A percentile compares a stretch with the other conserved stretches of the same genome.
Evolutionary conservation across 129 eudicot species (phyloP).

Genomic region (Flaveria trinervia): DNA sequence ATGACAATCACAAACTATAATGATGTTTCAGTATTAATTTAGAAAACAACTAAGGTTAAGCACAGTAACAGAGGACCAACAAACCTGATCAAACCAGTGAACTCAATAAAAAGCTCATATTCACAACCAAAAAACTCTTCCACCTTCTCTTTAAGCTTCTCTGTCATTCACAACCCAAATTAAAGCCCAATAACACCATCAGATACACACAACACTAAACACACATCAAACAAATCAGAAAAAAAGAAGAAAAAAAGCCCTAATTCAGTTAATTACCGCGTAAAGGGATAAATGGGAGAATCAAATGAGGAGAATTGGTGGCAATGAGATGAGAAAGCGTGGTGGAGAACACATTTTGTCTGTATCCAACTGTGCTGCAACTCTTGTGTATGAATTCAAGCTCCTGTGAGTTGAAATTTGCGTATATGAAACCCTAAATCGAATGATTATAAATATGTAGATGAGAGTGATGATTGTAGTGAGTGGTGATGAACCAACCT

Average conservation of each 20-base stretch:
- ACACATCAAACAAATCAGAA: background rate
- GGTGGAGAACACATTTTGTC: conserved; percentile 83
- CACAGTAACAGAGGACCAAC: conserved; percentile 15
- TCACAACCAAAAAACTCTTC: conserved; percentile 85
- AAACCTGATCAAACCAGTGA: conserved; percentile 93
- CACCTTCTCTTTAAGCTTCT: conserved; percentile 73
- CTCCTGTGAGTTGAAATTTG: conserved; percentile 45
- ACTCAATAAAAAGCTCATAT: conserved; percentile 77
- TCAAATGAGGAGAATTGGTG: conserved; percentile 74
- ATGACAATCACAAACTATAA: no score
- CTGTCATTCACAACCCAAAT: conserved; percentile 38
- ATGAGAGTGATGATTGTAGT: background rate
- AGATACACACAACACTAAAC: background rate
- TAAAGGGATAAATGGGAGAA: conserved; percentile 73
- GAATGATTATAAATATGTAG: background rate
- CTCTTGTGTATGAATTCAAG: conserved; percentile 93
- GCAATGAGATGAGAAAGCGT: conserved; percentile 96
- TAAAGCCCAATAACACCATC: background rate
- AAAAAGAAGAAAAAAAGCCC: background rate
- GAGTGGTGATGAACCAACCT: conserved; percentile 57
- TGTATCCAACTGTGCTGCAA: conserved; percentile 83
- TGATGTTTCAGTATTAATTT: background rate
- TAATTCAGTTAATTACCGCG: conserved; percentile 46
- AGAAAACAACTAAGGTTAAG: background rate
- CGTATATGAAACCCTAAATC: conserved; percentile 7